These are phyloP conservation scores for Pyrrhoderma lamaoense DNA, from an alignment of 1,284 basidiomycete species.

Conservation along the genomic window DNA sequence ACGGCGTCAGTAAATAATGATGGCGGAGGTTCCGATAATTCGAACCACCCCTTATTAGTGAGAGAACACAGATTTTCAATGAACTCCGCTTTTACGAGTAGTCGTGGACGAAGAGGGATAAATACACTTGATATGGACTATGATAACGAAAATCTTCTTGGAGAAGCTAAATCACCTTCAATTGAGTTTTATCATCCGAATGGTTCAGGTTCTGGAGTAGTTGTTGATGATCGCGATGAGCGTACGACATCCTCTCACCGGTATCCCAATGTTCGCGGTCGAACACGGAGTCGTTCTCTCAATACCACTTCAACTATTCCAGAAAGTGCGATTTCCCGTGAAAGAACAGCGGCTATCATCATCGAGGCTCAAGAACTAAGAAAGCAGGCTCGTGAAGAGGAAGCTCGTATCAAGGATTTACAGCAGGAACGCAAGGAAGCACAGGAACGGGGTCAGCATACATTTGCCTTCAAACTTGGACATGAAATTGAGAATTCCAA, in stretches of 20 bases:
- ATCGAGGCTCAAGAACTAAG: conserved; percentile 1
- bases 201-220: background rate
- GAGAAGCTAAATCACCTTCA: background rate
- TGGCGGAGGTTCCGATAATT: background rate
- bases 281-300: background rate
- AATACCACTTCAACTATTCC: background rate
- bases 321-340: conserved; percentile 6
- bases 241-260: background rate
- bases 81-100: background rate
- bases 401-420: conserved; percentile 1
- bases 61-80: background rate
- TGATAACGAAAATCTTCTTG: background rate
- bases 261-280: background rate
- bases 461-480: conserved; percentile 7
- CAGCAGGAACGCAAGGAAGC: conserved; percentile 1
- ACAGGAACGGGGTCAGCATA: background rate
- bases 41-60: background rate
- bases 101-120: background rate
- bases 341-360: background rate
- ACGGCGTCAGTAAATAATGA: background rate
- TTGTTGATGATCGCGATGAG: background rate
- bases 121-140: background rate
- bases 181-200: background rate
- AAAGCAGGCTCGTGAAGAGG: conserved; percentile 8
- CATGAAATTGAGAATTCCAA: conserved; percentile 8